Evolutionary conservation across 2,329 filamentous ascomycete species (phyloP).

Genomic region (Elsinoe batatas): DNA sequence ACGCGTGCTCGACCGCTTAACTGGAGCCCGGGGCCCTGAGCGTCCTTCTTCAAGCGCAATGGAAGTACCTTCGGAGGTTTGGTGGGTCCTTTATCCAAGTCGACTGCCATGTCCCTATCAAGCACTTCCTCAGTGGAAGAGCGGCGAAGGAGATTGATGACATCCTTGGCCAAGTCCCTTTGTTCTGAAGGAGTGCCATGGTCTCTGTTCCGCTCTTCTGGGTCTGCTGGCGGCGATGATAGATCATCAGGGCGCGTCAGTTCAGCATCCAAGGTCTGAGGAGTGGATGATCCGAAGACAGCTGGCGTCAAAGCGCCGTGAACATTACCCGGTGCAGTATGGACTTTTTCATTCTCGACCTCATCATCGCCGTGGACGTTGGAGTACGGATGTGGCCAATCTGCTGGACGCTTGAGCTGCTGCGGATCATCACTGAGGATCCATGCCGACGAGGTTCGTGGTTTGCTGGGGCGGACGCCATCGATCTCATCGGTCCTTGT

Average conservation of each 20-base stretch:
- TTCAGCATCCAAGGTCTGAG: too few species aligned
- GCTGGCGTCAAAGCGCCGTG: too few species aligned
- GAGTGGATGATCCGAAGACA: too few species aligned
- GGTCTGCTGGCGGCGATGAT: background rate
- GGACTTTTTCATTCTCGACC: too few species aligned
- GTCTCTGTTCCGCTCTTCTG: background rate
- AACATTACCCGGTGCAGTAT: too few species aligned
- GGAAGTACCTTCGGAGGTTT: background rate
- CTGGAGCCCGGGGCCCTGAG: background rate
- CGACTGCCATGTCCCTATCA: too few species aligned
- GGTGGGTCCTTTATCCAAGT: background rate
- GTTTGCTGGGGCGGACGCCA: background rate
- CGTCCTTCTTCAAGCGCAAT: background rate
- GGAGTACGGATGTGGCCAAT: background rate
- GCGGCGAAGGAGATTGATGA: background rate
- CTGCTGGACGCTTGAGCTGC: background rate
- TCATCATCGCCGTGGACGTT: too few species aligned
- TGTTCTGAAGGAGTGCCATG: background rate
- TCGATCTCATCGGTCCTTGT: constrained; percentile 1
- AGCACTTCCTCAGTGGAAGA: background rate
- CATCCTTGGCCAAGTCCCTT: background rate
- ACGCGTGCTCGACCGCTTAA: background rate
- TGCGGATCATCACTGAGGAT: background rate
- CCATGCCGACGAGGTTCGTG: background rate
- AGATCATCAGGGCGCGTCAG: too few species aligned